Evolutionary conservation across 345 rosid genomes (phyloP).

Genomic region (Aquilaria malaccensis): DNA sequence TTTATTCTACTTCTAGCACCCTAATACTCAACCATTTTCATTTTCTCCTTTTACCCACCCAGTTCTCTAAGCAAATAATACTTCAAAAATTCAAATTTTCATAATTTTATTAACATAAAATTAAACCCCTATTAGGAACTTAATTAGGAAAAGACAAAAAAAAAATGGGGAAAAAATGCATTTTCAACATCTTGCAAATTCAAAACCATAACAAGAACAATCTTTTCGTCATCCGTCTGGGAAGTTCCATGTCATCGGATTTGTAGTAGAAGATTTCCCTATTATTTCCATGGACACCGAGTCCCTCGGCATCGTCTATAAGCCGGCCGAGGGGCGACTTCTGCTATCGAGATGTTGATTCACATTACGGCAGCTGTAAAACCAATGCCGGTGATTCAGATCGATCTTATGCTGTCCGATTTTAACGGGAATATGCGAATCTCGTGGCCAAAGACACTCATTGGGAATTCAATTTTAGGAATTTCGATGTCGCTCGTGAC

Average conservation of each 20-base stretch:
- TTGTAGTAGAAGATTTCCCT: conserved; percentile 27
- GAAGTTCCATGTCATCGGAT: conserved; percentile 38
- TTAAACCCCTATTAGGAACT: no score
- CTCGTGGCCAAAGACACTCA: conserved; percentile 26
- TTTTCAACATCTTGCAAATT: no score
- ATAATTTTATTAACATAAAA: no score
- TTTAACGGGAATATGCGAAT: conserved; percentile 42
- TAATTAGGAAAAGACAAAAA: no score
- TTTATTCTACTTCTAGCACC: no score
- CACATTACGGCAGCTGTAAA: conserved; percentile 37
- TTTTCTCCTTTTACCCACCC: no score
- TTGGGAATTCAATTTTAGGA: conserved; percentile 68
- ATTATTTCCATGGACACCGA: conserved; percentile 63
- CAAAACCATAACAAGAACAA: no score
- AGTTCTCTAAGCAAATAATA: no score
- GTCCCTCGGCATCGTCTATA: conserved; percentile 54
- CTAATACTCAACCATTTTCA: no score
- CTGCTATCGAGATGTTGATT: conserved; percentile 15
- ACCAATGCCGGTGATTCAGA: conserved; percentile 56
- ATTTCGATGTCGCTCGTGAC: conserved; percentile 43
- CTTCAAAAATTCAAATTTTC: no score
- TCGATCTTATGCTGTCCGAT: conserved; percentile 54
- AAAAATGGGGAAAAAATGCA: no score
- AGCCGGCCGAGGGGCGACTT: conserved; percentile 8
- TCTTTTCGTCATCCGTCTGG: conserved; percentile 29